Base-by-base conservation (phyloP, 2,329 filamentous ascomycete species). In the Nothopassalora personata region DNA sequence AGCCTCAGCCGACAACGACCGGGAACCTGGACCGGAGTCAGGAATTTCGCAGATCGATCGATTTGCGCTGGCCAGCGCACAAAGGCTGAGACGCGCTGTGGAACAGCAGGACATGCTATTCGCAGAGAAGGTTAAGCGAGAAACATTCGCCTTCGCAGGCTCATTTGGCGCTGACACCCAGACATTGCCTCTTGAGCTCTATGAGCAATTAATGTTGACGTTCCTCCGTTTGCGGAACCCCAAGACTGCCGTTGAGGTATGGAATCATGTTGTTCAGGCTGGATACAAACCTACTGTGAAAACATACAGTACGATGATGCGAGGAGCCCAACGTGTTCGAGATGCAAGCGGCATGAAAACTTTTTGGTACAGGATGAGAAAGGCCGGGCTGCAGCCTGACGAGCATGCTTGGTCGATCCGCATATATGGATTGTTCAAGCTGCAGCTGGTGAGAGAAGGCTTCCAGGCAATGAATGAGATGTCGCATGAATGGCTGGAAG, bases 271-370 rank as follows among this genome's bases (percentile, higher is more conserved):
- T 79, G 68, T 81, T 13, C 70, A 74, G 47, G 72, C 81, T 54
- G 83, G 81, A 1, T 70, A 87, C 31, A 72, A 76, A 57, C 86
- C 89, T 13, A 85, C 80, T 6, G 67, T 87, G 56, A 81, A 77
- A 65, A 87, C 89, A 0, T 94, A 88, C 83, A 87, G 85, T 43
- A 77, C 83, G 47, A 88, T 94, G 82, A 83, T 94, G 64, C 80
- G 83, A 57, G 89, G 89, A 1, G 90, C 86, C 73, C 83, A 81
- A 68, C 79, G 78, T 53, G 79, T 83, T 53, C 79, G 79, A 56
- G 85, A 90, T 66, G 64, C 78, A 0, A 71, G 76, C n/a, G 84
- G 81, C 23, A 77, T 92, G 60, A 82, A 86, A 57, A 79, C 79
- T 1, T 80, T 91, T 33, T 95, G 90, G 90, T 65, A 74, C 0